Evolutionary conservation across 2,329 filamentous ascomycete species (phyloP).

Genomic region (Colletotrichum sp.): DNA sequence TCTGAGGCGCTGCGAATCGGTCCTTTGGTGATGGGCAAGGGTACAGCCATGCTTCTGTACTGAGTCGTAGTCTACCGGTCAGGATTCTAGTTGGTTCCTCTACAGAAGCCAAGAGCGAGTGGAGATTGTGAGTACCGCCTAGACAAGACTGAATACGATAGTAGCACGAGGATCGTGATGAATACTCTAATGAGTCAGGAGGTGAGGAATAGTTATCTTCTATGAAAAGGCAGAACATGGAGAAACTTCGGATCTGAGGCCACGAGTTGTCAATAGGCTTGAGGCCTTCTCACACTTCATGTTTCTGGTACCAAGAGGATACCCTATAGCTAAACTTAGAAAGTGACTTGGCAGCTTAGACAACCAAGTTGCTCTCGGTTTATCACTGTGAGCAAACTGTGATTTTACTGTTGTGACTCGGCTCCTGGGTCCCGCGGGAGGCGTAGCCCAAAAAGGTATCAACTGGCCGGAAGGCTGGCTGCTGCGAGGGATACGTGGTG

Average conservation of each 20-base stretch:
- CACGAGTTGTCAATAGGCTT: background rate
- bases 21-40: background rate
- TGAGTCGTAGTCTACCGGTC: background rate
- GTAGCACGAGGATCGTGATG: background rate
- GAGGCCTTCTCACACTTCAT: background rate
- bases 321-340: background rate
- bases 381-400: background rate
- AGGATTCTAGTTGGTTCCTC: background rate
- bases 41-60: background rate
- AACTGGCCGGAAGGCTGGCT: background rate
- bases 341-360: background rate
- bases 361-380: background rate
- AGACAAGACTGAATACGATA: background rate
- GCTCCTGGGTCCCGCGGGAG: background rate
- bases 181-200: background rate
- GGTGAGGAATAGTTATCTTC: background rate
- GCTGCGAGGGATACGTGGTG: background rate
- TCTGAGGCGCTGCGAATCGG: background rate
- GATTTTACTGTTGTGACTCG: background rate
- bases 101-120: background rate
- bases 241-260: background rate
- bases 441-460: background rate
- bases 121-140: background rate
- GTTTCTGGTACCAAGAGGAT: background rate
- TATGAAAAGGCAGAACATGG: background rate